These are phyloP conservation scores for Beauveria sp. DNA, from an alignment of 2,329 filamentous ascomycete genomes.

Conservation along the genomic window DNA sequence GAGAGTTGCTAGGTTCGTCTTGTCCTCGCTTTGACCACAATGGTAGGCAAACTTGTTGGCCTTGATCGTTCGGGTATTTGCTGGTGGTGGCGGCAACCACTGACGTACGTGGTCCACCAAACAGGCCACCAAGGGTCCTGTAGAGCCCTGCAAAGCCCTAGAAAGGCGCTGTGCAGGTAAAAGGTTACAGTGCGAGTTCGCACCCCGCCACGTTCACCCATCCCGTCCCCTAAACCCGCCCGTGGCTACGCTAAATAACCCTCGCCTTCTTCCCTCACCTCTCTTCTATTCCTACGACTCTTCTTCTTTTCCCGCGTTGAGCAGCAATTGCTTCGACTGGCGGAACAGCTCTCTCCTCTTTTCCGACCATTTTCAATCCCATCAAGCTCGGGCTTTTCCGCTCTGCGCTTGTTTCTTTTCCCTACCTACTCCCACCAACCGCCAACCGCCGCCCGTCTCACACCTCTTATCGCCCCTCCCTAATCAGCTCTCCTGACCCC, in stretches of 20 bases:
- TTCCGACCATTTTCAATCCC: background rate
- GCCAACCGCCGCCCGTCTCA: background rate
- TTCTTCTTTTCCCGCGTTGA: background rate
- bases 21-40: background rate
- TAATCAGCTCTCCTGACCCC: slow-evolving; percentile 9
- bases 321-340: slow-evolving; percentile 12
- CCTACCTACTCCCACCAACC: background rate
- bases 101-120: background rate
- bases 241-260: slow-evolving; percentile 2
- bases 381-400: background rate
- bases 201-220: background rate
- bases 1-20: background rate
- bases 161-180: background rate
- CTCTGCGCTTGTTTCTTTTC: background rate
- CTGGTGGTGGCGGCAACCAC: too few relatives aligned
- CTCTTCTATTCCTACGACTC: background rate
- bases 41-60: background rate
- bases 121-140: background rate
- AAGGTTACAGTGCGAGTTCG: background rate
- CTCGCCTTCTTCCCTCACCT: slow-evolving; percentile 4
- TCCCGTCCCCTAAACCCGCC: background rate
- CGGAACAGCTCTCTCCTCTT: background rate
- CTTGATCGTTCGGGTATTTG: background rate
- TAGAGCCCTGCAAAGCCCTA: background rate
- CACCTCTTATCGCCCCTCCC: slow-evolving; percentile 12